A percentile compares a stretch with the other conserved stretches of the same genome.
Conservation (phyloP, 2,329 filamentous ascomycete species). For the Juglanconis oblonga region DNA sequence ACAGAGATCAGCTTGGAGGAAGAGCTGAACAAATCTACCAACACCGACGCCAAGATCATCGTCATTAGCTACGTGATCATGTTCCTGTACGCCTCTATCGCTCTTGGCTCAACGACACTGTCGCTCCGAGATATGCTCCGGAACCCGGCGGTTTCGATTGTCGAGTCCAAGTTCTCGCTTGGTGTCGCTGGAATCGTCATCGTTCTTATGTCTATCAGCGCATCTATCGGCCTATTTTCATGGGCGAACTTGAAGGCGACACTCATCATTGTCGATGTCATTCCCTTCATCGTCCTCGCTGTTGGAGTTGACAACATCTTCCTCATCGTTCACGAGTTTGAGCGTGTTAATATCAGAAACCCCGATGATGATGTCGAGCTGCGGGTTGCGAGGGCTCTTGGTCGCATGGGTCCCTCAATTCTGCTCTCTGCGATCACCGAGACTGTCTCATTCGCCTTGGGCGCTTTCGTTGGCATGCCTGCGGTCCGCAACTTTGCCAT, state of each 20-base stretch:
- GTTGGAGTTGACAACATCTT: constrained; percentile 99
- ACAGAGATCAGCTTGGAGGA: constrained; percentile 94
- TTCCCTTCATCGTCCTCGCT: constrained; percentile 92
- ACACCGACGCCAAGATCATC: constrained; percentile 96
- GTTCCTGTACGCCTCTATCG: constrained; percentile 95
- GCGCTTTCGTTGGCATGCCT: constrained; percentile 94
- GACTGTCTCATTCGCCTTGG: constrained; percentile 88
- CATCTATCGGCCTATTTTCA: constrained; percentile 92
- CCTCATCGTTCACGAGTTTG: constrained; percentile 96
- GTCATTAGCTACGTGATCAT: constrained; percentile 97
- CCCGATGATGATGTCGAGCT: constrained; percentile 85
- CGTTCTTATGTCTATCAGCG: constrained; percentile 94
- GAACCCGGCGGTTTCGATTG: constrained; percentile 80
- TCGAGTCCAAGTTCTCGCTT: constrained; percentile 94
- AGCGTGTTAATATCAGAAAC: constrained; percentile 88
- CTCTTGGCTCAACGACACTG: constrained; percentile 83
- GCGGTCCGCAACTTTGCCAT: constrained; percentile 96
- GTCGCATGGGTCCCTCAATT: constrained; percentile 95
- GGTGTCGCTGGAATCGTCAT: constrained; percentile 94
- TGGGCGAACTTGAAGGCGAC: constrained; percentile 91
- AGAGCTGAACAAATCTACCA: constrained; percentile 96
- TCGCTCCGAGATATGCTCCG: constrained; percentile 72
- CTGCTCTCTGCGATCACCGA: constrained; percentile 93
- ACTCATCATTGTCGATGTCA: constrained; percentile 96
- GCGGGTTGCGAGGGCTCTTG: constrained; percentile 82